A percentile compares a stretch with the other conserved stretches of the same genome.
Evolutionary conservation across 495 filamentous ascomycete genomes (phyloP).

Genomic region (Eremomyces bilateralis): DNA sequence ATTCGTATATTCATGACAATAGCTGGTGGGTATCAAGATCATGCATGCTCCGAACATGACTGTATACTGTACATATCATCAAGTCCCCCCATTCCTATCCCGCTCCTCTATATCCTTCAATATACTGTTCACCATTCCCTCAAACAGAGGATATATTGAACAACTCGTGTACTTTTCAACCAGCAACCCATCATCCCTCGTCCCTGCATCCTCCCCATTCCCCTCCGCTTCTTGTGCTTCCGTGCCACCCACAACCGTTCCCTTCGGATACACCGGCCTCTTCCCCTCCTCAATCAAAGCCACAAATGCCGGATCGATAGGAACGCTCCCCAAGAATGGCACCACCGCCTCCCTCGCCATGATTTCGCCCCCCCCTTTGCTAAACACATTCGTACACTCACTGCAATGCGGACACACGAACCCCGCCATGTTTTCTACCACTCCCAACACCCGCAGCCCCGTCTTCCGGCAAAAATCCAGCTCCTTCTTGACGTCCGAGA

Average conservation of each 20-base stretch:
- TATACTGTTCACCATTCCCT: too few relatives aligned
- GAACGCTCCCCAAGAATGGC: conserved; percentile 65
- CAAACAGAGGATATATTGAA: conserved; percentile 53
- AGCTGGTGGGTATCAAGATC: too few relatives aligned
- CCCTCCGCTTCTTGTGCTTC: conserved; percentile 21
- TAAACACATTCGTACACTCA: conserved; percentile 82
- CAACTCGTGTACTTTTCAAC: conserved; percentile 63
- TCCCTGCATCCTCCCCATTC: conserved; percentile 6
- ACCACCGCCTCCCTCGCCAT: conserved; percentile 80
- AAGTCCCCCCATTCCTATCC: too few relatives aligned
- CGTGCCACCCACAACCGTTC: conserved; percentile 25
- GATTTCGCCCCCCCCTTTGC: conserved; percentile 65
- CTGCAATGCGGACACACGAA: conserved; percentile 92
- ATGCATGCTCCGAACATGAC: too few relatives aligned
- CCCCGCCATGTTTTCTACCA: conserved; percentile 94
- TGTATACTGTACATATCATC: too few relatives aligned
- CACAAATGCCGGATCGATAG: conserved; percentile 62
- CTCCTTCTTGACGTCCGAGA: conserved; percentile 86
- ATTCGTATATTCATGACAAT: too few relatives aligned
- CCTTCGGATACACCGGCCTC: conserved; percentile 22
- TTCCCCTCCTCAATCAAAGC: conserved; percentile 40
- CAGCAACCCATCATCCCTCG: conserved; percentile 30
- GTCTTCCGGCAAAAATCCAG: conserved; percentile 89
- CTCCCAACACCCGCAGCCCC: conserved; percentile 58
- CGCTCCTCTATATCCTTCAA: too few relatives aligned